Conservation (phyloP, 345 rosid genomes). For the Orychophragmus violaceus region DNA sequence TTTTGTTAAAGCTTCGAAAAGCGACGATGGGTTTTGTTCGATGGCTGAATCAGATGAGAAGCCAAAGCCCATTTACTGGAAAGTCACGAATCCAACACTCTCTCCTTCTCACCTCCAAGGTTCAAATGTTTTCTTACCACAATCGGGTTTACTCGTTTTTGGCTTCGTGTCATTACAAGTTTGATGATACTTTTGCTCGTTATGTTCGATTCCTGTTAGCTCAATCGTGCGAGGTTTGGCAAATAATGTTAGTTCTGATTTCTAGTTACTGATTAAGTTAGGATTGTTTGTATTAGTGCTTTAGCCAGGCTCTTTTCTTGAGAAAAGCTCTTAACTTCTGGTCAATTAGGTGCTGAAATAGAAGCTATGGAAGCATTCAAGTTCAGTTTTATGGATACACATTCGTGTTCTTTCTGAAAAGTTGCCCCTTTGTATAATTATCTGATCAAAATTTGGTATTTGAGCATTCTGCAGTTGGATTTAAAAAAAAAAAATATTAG, state of each 20-base stretch:
- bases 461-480: not conserved
- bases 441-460: not conserved
- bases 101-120: slow-evolving; percentile 89
- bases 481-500: too few relatives aligned
- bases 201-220: not conserved
- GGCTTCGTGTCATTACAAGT: not conserved
- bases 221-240: not conserved
- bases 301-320: not conserved
- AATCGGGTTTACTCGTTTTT: not conserved
- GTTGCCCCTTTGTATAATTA: not conserved
- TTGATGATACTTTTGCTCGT: not conserved
- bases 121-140: slow-evolving; percentile 1
- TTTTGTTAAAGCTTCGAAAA: slow-evolving; percentile 23
- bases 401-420: not conserved
- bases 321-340: not conserved
- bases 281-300: too few relatives aligned
- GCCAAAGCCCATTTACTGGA: slow-evolving; percentile 61
- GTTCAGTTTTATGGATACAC: not conserved
- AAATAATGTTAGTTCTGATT: not conserved
- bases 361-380: too few relatives aligned
- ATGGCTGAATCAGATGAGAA: slow-evolving; percentile 29
- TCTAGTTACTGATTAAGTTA: too few relatives aligned
- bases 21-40: slow-evolving; percentile 68
- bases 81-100: slow-evolving; percentile 78
- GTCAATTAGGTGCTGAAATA: too few relatives aligned